phyloP scores from a whole-genome alignment of 164 flowering plant species.

The Berberis thunbergii region DNA sequence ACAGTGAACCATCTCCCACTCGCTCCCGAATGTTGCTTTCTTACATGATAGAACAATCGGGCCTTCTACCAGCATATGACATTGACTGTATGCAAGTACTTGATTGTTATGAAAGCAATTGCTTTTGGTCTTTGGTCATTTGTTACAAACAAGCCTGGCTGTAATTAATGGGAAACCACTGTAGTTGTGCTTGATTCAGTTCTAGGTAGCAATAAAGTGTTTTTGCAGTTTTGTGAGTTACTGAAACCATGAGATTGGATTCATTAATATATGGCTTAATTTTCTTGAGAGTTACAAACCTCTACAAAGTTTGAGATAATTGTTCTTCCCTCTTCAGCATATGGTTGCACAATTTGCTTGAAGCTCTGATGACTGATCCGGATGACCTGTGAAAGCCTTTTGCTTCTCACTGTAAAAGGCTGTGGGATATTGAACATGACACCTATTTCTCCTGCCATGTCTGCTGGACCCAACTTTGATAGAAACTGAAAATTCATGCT shows the following conservation, averaged over 20 bases:
- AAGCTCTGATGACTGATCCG: constrained; percentile 69
- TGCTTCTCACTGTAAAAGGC: constrained; percentile 83
- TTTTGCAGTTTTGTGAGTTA: too few relatives aligned
- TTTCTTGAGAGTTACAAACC: constrained; percentile 30
- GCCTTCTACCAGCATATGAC: too few relatives aligned
- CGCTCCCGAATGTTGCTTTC: too few relatives aligned
- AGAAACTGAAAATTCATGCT: constrained; percentile 36
- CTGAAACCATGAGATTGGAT: neutral
- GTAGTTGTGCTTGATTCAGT: too few relatives aligned
- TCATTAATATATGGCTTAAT: neutral
- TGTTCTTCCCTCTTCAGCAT: constrained; percentile 42
- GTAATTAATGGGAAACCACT: too few relatives aligned
- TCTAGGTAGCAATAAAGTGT: too few relatives aligned
- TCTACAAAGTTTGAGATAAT: constrained; percentile 50
- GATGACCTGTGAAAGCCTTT: constrained; percentile 70
- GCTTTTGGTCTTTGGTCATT: too few relatives aligned
- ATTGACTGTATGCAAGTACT: too few relatives aligned
- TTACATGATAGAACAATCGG: too few relatives aligned
- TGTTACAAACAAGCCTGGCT: too few relatives aligned
- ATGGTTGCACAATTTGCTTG: constrained; percentile 61
- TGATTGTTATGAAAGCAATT: too few relatives aligned
- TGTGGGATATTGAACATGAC: constrained; percentile 77
- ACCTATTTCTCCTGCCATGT: constrained; percentile 79
- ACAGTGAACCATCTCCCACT: too few relatives aligned
- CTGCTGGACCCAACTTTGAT: constrained; percentile 47